A percentile compares a stretch with the other conserved stretches of the same genome.
Conservation (phyloP, 2,329 filamentous ascomycete species). For the Botryosphaeria dothidea region DNA sequence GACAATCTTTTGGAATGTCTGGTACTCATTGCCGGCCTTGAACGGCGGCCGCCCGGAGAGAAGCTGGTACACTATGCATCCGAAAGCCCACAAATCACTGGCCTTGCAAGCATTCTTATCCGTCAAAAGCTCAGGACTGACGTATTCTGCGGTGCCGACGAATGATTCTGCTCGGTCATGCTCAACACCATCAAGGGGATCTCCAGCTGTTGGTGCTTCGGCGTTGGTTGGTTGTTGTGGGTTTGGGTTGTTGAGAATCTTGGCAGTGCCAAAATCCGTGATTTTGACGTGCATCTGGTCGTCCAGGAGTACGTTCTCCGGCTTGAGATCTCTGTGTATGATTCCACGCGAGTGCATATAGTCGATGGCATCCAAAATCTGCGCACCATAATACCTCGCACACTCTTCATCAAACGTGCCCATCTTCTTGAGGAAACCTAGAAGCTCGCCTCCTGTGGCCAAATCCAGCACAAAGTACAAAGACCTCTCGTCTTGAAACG, state of each 20-base stretch:
- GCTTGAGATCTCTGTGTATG: slow-evolving; percentile 95
- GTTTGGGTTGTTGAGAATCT: slow-evolving; percentile 65
- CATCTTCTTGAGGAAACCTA: slow-evolving; percentile 92
- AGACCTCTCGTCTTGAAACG: slow-evolving; percentile 94
- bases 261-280: slow-evolving; percentile 98
- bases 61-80: slow-evolving; percentile 96
- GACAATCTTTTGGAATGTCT: slow-evolving; percentile 98
- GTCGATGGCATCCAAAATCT: slow-evolving; percentile 93
- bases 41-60: slow-evolving; percentile 95
- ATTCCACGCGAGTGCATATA: slow-evolving; percentile 98
- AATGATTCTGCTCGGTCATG: slow-evolving; percentile 86
- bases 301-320: slow-evolving; percentile 93
- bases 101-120: slow-evolving; percentile 98
- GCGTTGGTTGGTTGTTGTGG: slow-evolving; percentile 34
- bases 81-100: slow-evolving; percentile 97
- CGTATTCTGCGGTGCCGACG: slow-evolving; percentile 96
- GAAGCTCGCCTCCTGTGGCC: slow-evolving; percentile 85
- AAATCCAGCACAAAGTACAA: slow-evolving; percentile 96
- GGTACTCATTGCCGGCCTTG: slow-evolving; percentile 92
- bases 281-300: slow-evolving; percentile 98
- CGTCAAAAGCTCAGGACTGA: slow-evolving; percentile 93
- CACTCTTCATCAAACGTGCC: slow-evolving; percentile 95
- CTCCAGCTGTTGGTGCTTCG: slow-evolving; percentile 40
- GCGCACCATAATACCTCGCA: slow-evolving; percentile 88
- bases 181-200: slow-evolving; percentile 59